These are phyloP conservation scores for Eucalyptus sp. DNA, from an alignment of 345 rosid species.

Conservation along the genomic window DNA sequence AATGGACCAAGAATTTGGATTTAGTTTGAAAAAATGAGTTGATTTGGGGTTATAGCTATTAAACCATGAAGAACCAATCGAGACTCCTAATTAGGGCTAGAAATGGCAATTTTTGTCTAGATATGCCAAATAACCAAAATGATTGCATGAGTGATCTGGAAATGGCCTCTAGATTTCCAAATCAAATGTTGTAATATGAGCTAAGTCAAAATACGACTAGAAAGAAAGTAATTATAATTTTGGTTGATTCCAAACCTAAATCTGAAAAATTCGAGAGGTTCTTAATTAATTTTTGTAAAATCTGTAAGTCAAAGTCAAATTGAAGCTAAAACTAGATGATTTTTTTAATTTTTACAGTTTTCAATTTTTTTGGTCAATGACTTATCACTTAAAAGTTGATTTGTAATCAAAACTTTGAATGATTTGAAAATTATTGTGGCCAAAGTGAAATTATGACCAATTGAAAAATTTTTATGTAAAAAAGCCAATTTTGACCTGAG, in stretches of 20 bases:
- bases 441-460: not conserved
- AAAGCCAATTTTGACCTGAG: not conserved
- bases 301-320: too few species aligned
- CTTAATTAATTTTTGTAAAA: not conserved
- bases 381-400: not conserved
- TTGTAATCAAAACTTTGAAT: not conserved
- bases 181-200: not conserved
- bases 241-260: not conserved
- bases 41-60: too few species aligned
- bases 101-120: not conserved
- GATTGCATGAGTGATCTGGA: not conserved
- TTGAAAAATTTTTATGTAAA: not conserved
- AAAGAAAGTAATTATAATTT: not conserved
- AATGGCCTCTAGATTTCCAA: not conserved
- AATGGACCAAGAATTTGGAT: not conserved
- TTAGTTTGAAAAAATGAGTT: not conserved
- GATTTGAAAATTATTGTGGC: not conserved
- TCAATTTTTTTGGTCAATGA: not conserved
- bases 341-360: too few species aligned
- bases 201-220: not conserved
- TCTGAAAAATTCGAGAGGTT: accelerated
- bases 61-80: not conserved
- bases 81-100: not conserved
- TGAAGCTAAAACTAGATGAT: not conserved
- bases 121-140: not conserved